These are phyloP conservation scores for Solanum chaucha DNA, from an alignment of 257 asterid species.

Conservation along the genomic window DNA sequence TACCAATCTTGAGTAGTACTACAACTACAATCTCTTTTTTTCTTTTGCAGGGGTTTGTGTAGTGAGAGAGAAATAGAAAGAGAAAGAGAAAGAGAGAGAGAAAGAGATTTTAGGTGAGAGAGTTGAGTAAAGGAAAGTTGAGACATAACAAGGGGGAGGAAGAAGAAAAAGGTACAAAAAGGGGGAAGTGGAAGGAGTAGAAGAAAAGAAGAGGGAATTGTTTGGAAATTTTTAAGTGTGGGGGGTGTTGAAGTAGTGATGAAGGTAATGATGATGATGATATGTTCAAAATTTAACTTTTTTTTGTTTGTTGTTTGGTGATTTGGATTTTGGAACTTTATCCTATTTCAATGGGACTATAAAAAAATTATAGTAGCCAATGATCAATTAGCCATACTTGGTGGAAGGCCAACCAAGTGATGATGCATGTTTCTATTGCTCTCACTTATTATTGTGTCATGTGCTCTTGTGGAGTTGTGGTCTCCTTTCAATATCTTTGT, in stretches of 20 bases:
- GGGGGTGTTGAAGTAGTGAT: constrained; percentile 30
- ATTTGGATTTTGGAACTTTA: neutral
- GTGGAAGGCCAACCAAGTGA: neutral
- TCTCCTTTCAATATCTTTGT: neutral
- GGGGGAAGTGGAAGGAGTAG: constrained; percentile 20
- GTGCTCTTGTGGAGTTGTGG: neutral
- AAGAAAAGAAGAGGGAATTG: constrained; percentile 28
- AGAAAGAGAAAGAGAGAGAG: neutral
- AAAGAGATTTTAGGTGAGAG: neutral
- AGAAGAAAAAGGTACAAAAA: constrained; percentile 11
- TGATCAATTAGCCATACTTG: neutral
- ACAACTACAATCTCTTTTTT: neutral
- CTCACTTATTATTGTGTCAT: neutral
- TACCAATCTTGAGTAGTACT: constrained; percentile 3
- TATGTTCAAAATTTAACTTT: constrained; percentile 16
- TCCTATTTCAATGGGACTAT: neutral
- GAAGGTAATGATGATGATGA: constrained; percentile 34
- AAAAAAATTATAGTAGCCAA: neutral
- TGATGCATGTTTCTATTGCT: neutral
- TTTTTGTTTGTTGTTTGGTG: constrained; percentile 16
- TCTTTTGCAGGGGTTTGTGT: neutral
- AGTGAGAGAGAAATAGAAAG: neutral
- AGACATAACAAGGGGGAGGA: constrained; percentile 16
- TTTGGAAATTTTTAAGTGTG: constrained; percentile 23
- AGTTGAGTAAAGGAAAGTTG: constrained; percentile 6